phyloP scores from a whole-genome alignment of 371 early-diverging fungal genomes.

The Syncephalastrum sp. region DNA sequence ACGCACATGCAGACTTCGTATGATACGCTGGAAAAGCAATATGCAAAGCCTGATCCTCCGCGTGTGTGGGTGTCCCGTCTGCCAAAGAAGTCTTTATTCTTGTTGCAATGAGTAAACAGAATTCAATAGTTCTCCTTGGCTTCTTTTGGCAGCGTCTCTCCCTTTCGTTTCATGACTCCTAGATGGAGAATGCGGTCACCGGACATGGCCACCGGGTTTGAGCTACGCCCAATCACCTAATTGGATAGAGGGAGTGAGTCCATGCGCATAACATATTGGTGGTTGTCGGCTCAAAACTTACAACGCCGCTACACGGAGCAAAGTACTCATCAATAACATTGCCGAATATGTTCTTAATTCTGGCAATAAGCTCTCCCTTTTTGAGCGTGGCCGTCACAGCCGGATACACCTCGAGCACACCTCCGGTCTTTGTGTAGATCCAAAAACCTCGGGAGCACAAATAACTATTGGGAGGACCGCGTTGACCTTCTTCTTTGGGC shows the following conservation, averaged over 20 bases:
- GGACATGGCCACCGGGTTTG: slow-evolving; percentile 78
- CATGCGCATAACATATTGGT: too few relatives aligned
- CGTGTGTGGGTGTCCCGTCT: too few relatives aligned
- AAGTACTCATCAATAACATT: slow-evolving; percentile 87
- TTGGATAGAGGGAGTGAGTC: slow-evolving; percentile 3
- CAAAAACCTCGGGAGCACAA: slow-evolving; percentile 39
- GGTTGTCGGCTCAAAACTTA: slow-evolving; percentile 42
- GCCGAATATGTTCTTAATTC: slow-evolving; percentile 91
- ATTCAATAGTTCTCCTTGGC: slow-evolving; percentile 61
- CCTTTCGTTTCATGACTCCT: slow-evolving; percentile 68
- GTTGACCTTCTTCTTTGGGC: slow-evolving; percentile 10
- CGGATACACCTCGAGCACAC: slow-evolving; percentile 83
- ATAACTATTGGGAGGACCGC: slow-evolving; percentile 19
- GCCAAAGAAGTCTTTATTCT: too few relatives aligned
- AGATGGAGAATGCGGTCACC: slow-evolving; percentile 81
- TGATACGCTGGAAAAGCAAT: too few relatives aligned
- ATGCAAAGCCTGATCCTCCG: too few relatives aligned
- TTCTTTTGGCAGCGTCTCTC: slow-evolving; percentile 47
- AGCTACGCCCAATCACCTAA: slow-evolving; percentile 47
- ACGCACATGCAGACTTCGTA: too few relatives aligned
- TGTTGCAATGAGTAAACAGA: too few relatives aligned
- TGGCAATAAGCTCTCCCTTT: slow-evolving; percentile 87
- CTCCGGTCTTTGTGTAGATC: slow-evolving; percentile 62
- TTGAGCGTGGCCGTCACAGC: slow-evolving; percentile 83
- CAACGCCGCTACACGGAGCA: slow-evolving; percentile 83